phyloP scores from a whole-genome alignment of 2,329 filamentous ascomycete species.

The Metarhizium album region DNA sequence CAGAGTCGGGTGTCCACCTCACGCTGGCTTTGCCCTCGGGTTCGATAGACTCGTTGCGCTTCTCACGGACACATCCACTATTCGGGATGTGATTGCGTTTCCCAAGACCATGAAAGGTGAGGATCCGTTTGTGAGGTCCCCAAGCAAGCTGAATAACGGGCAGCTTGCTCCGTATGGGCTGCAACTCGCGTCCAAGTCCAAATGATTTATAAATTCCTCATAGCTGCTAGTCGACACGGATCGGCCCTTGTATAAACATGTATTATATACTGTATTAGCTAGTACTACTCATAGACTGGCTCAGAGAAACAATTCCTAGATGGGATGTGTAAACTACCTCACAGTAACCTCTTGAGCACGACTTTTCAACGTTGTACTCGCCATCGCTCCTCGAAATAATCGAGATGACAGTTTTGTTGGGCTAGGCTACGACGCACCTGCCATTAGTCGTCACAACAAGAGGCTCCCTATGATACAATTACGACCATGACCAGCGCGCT shows the following conservation, averaged over 20 bases:
- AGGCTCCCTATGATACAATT: no score
- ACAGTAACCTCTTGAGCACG: not conserved
- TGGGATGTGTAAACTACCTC: slow-evolving; percentile 31
- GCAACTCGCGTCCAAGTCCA: slow-evolving; percentile 12
- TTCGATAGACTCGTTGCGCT: slow-evolving; percentile 81
- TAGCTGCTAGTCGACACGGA: not conserved
- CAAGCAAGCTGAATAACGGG: slow-evolving; percentile 53
- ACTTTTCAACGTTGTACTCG: no score
- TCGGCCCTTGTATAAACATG: not conserved
- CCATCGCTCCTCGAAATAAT: no score
- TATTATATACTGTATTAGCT: not conserved
- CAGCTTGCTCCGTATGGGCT: slow-evolving; percentile 39
- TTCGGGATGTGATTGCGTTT: slow-evolving; percentile 92
- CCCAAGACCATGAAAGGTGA: slow-evolving; percentile 88
- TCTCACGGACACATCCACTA: slow-evolving; percentile 63
- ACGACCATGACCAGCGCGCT: no score
- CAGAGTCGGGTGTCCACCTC: slow-evolving; percentile 78
- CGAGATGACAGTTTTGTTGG: no score
- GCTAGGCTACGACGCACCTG: no score
- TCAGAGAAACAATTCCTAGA: slow-evolving; percentile 19
- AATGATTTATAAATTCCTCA: not conserved
- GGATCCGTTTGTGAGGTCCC: slow-evolving; percentile 72
- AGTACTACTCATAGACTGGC: not conserved
- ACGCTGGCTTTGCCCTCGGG: slow-evolving; percentile 85
- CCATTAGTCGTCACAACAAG: no score